phyloP scores from a whole-genome alignment of 768 basidiomycete genomes.

The Amyloporia xantha region DNA sequence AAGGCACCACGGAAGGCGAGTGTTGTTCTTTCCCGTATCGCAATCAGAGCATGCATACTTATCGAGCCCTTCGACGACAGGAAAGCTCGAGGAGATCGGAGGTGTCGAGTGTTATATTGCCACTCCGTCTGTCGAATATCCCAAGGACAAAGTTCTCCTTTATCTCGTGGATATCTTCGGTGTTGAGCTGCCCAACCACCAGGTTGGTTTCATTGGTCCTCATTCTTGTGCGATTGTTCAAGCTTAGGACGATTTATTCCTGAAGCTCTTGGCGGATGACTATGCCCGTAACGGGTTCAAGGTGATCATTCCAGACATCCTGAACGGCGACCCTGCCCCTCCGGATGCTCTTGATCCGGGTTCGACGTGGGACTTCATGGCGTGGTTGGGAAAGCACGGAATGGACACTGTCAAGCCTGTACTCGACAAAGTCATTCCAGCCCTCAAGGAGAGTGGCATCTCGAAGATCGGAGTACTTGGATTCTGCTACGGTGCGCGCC shows the following conservation, averaged over 20 bases:
- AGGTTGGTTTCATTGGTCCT: constrained; percentile 11
- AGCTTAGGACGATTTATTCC: neutral
- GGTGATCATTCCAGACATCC: constrained; percentile 23
- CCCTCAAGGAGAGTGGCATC: constrained; percentile 34
- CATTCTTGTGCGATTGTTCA: neutral
- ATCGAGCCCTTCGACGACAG: constrained; percentile 11
- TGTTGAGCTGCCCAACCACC: constrained; percentile 26
- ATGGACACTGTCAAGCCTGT: constrained; percentile 27
- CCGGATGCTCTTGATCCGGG: constrained; percentile 6
- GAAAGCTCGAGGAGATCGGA: constrained; percentile 28
- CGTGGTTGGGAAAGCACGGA: constrained; percentile 32
- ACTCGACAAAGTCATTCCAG: constrained; percentile 32
- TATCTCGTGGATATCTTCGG: constrained; percentile 36
- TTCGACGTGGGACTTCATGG: constrained; percentile 20
- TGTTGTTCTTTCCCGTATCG: neutral
- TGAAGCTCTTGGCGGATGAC: constrained; percentile 25
- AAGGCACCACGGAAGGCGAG: constrained; percentile 32
- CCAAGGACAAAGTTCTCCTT: constrained; percentile 35
- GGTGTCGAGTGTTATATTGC: constrained; percentile 35
- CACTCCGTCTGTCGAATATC: constrained; percentile 31
- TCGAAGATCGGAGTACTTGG: constrained; percentile 33
- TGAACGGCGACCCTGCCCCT: constrained; percentile 20
- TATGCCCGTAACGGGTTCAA: constrained; percentile 28
- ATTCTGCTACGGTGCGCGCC: constrained; percentile 41
- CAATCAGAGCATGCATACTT: neutral